Evolutionary conservation across 202 grass and related monocot species (phyloP), one percentile per base, ranked within the genome.

Genomic region (Tripidium arundinaceum): DNA sequence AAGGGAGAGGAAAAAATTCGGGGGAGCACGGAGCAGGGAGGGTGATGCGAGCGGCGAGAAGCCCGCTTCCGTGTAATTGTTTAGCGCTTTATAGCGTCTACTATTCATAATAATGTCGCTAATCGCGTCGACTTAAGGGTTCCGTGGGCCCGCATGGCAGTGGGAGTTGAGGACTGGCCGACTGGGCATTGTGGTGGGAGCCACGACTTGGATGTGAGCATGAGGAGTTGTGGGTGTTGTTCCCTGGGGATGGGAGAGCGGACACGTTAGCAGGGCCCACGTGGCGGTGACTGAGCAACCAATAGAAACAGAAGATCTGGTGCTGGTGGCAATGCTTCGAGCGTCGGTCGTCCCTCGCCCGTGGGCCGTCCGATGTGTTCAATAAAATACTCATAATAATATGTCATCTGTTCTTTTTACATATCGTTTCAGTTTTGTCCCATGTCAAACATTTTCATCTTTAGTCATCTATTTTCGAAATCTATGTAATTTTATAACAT

Each of bases 31-130:
- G 21, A 6, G 31, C 9, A 11, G 4, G 26, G 24, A 5, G 27
- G 49, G 29, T 41, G 52, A 55, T 15, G 73, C 65, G 31, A 54
- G 72, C 34, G 5, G 31, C 31, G 1, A 33, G 31, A 33, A 18
- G 26, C 41, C 65, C 83, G 83, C 46, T 65, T 66, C 75, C 86
- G 69, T 75, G 69, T 76, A 29, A 45, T 80, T 76, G 41, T 54
- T 83, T 49, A 57, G 29, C 27, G 8, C 21, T 71, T 77, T 66
- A 33, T 33, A 55, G 25, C 21, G 27, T 18, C 4, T 38, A 73
- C 1, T 46, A 73, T 57, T 59, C 72, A 22, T 37, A 46, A 34
- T 78, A 40, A 59, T 73, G 36, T 18, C 21, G 28, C 57, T 79
- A 41, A 72, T 55, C 22, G 9, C 29, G 58, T 64, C 9, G 11